These are phyloP conservation scores for Deuterostichococcus epilithicus DNA, from an alignment of 139 green algal genomes.

Conservation along the genomic window DNA sequence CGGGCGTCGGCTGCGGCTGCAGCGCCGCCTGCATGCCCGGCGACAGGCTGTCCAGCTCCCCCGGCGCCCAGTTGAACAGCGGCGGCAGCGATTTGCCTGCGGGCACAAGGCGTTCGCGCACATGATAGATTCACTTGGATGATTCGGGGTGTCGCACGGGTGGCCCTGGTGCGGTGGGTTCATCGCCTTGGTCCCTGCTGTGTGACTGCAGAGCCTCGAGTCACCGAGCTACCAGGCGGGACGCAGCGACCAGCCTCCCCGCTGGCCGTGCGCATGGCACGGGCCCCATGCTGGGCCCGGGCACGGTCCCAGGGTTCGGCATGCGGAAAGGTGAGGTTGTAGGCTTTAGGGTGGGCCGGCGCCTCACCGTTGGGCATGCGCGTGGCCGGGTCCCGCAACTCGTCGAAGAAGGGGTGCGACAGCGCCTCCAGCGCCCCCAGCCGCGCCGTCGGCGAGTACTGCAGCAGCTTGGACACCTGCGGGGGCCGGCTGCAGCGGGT, in stretches of 20 bases:
- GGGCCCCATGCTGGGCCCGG: no score
- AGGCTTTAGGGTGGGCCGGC: neutral
- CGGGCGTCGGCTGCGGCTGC: neutral
- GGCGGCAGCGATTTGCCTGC: slow-evolving; percentile 75
- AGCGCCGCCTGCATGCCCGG: slow-evolving; percentile 36
- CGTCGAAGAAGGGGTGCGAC: slow-evolving; percentile 95
- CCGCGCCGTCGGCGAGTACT: slow-evolving; percentile 84
- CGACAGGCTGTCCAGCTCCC: slow-evolving; percentile 70
- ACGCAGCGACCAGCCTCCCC: no score
- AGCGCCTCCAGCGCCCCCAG: slow-evolving; percentile 68
- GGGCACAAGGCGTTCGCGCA: no score
- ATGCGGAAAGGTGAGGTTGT: no score
- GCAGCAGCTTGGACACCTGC: slow-evolving; percentile 85
- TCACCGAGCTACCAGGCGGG: no score
- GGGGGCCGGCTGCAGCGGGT: neutral
- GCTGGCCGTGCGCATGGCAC: no score
- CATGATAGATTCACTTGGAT: no score
- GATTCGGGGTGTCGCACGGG: no score
- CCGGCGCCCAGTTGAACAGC: slow-evolving; percentile 88
- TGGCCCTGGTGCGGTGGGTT: no score
- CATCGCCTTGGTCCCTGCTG: no score
- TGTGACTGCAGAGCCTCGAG: no score
- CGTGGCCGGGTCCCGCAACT: slow-evolving; percentile 80
- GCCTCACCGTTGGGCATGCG: slow-evolving; percentile 76
- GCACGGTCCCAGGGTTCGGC: no score